Evolutionary conservation across 2,329 filamentous ascomycete species (phyloP), one percentile per base, ranked within the genome.

Genomic region (Scedosporium apiospermum): DNA sequence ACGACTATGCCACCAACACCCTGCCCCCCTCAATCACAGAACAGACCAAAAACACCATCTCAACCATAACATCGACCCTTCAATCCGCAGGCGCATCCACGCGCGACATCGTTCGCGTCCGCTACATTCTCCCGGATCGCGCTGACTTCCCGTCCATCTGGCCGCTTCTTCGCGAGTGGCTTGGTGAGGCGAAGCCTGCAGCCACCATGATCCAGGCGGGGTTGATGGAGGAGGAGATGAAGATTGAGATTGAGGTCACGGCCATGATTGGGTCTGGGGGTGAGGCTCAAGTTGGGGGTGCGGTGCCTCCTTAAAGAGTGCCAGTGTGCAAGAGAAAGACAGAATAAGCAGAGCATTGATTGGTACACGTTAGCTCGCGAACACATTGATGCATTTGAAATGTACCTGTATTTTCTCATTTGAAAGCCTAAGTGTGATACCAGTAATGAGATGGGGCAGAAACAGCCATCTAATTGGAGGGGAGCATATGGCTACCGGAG

Each of bases 161-260:
- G 80, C 75, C 78, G 1, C 77, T 82, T 2, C 68, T 83, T 66
- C 73, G 73, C 65, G 77, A 74, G 66, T 83, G 78, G 76, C 73
- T 83, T 58, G 79, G 78, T 6, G 69, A 75, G 2, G 76, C 80
- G n/a, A 71, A 76, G 38, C 81, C 81, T 0, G 80, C 81, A 26
- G 81, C 81, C 21, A 83, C 79, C 1, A 83, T 83, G 81, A 68
- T 82, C 0, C 76, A 82, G 68, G 75, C 78, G 0, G 76, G 71
- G 9, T 66, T 83, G 63, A 78, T 83, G 77, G 77, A 81, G 67
- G 80, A 81, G 42, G 72, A 58, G 18, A 78, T 79, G 76, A 74
- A 71, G 70, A 72, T 78, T 66, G 76, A 78, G 67, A 77, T 78
- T 57, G 75, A 78, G 61, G 76, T 77, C 7, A 78, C 75, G 4